Evolutionary conservation across 2,329 filamentous ascomycete genomes (phyloP).

Genomic region (Penicillium oxalicum): DNA sequence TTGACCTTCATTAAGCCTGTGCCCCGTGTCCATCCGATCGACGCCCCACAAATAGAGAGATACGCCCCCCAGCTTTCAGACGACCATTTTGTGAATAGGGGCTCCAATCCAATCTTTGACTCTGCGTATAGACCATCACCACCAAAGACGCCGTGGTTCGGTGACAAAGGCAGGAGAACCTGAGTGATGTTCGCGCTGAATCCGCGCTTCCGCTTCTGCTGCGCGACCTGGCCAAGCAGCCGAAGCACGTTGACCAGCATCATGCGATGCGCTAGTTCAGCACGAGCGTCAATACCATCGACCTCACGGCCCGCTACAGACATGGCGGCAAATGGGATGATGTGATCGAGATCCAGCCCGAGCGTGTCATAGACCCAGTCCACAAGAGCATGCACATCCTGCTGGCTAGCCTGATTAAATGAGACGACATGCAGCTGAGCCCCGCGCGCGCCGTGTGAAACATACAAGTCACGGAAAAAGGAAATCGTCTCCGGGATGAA

Average conservation of each 20-base stretch:
- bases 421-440: conserved; percentile 36
- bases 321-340: conserved; percentile 42
- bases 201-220: neutral
- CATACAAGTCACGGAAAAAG: conserved; percentile 35
- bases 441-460: conserved; percentile 25
- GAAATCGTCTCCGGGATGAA: neutral
- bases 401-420: conserved; percentile 39
- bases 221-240: neutral
- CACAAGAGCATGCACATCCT: conserved; percentile 39
- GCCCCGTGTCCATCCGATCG: conserved; percentile 98
- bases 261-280: conserved; percentile 31
- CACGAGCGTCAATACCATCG: conserved; percentile 24
- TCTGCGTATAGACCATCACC: conserved; percentile 97
- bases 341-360: conserved; percentile 34
- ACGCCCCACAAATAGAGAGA: conserved; percentile 94
- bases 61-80: conserved; percentile 97
- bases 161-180: conserved; percentile 89
- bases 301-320: conserved; percentile 32
- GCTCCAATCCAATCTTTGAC: conserved; percentile 94
- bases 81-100: conserved; percentile 96
- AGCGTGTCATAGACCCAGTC: conserved; percentile 13
- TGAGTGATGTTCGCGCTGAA: conserved; percentile 60
- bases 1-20: conserved; percentile 97
- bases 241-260: conserved; percentile 18
- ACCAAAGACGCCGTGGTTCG: conserved; percentile 97